phyloP scores from a whole-genome alignment of 352 stramenopile species.

The Globisporangium nodosum region DNA sequence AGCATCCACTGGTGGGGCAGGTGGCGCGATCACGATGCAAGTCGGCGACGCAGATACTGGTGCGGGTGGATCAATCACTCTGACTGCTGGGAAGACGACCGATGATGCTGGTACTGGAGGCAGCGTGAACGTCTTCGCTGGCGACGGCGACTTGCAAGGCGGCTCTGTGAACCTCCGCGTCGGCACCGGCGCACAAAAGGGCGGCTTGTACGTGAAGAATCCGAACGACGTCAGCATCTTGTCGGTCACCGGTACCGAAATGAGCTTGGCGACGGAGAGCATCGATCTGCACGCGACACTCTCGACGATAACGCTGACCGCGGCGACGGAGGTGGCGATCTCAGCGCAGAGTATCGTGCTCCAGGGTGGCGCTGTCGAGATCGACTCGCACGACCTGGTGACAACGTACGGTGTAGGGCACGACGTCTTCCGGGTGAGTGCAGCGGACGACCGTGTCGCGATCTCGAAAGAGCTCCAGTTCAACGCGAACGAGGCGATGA shows the following conservation, averaged over 20 bases:
- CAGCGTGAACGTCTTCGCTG: conserved; percentile 32
- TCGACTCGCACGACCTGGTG: conserved; percentile 40
- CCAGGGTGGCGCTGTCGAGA: conserved; percentile 32
- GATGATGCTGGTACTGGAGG: conserved; percentile 25
- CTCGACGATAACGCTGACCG: conserved; percentile 35
- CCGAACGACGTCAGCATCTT: conserved; percentile 16
- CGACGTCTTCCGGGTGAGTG: conserved; percentile 31
- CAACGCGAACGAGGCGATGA: conserved; percentile 20
- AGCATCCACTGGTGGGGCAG: conserved; percentile 20
- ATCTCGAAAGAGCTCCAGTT: conserved; percentile 25
- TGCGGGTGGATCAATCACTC: conserved; percentile 29
- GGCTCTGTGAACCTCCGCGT: conserved; percentile 34
- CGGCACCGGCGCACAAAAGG: conserved; percentile 12
- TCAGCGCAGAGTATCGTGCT: conserved; percentile 35
- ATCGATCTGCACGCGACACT: conserved; percentile 29
- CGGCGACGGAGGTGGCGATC: conserved; percentile 34
- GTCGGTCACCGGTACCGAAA: conserved; percentile 33
- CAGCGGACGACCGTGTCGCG: conserved; percentile 17
- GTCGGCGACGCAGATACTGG: conserved; percentile 29
- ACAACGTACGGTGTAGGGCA: conserved; percentile 19
- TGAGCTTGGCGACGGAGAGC: conserved; percentile 23
- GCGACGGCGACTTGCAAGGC: conserved; percentile 20
- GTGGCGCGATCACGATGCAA: conserved; percentile 30
- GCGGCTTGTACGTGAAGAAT: conserved; percentile 29
- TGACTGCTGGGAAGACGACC: conserved; percentile 37